phyloP scores from a whole-genome alignment of 768 basidiomycete genomes.

The Psilocybe azurescens region DNA sequence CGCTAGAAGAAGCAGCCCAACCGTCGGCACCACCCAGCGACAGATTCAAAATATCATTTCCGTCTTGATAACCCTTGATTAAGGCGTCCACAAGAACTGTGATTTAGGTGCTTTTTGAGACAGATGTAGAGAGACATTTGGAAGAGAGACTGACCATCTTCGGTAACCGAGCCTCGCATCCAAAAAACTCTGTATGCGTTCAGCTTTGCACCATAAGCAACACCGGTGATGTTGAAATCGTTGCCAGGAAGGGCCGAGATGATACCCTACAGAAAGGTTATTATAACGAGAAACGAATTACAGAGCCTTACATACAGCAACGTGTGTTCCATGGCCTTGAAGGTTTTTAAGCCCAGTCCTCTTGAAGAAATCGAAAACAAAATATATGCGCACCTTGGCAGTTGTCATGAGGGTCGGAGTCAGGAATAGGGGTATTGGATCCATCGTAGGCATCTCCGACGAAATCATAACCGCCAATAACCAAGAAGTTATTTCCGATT shows the following conservation, averaged over 20 bases:
- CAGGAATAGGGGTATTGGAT: constrained; percentile 13
- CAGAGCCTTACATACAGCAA: constrained; percentile 29
- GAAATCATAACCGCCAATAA: constrained; percentile 57
- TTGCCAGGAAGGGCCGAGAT: constrained; percentile 68
- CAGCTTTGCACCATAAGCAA: constrained; percentile 64
- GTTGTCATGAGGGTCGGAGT: constrained; percentile 17
- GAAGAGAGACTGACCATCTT: too few relatives aligned
- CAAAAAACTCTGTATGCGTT: constrained; percentile 64
- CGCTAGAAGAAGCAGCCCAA: too few relatives aligned
- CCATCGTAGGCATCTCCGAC: constrained; percentile 53
- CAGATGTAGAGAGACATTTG: too few relatives aligned
- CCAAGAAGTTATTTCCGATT: constrained; percentile 52
- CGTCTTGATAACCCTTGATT: too few relatives aligned
- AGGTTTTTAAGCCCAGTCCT: not conserved
- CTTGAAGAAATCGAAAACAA: not conserved
- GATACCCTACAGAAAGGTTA: constrained; percentile 46
- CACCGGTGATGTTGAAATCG: constrained; percentile 69
- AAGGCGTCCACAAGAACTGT: too few relatives aligned
- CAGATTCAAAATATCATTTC: too few relatives aligned
- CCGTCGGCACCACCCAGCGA: too few relatives aligned
- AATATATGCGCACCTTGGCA: constrained; percentile 10
- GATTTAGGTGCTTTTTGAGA: too few relatives aligned
- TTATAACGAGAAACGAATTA: not conserved
- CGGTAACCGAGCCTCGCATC: too few relatives aligned
- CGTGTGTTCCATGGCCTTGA: constrained; percentile 58